Base-by-base conservation (phyloP, 2,329 filamentous ascomycete genomes). In the Aspergillus versicolor region DNA sequence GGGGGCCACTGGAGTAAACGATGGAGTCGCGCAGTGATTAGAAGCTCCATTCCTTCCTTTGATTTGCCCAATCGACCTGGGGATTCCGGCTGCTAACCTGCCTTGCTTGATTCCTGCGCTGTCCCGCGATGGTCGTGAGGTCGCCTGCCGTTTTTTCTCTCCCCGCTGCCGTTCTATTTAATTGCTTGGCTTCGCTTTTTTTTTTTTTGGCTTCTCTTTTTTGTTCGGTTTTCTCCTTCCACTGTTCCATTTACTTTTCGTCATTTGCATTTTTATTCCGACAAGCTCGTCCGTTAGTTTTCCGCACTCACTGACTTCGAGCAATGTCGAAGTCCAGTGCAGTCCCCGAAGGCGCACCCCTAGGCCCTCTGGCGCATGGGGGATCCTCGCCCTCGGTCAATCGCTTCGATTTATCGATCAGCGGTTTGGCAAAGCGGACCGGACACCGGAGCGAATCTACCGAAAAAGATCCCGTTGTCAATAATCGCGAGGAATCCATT, bases 401-500 rank as follows among this genome's bases (percentile, higher is more conserved):
- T 51, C 57, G 62, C 51, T 48, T 59, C 8, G 62, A 62, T 46
- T 50, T 57, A 13, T 27, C 43, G 15, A 48, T 52, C 11, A 59
- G 56, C 27, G 62, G 62, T 4, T 34, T 58, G 27, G 56, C 49
- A 19, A 61, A 65, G 15, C 46, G 59, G 5, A 41, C 42, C 3
- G 51, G 52, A 6, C 55, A 59, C 44, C 51, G 41, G 2, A 32
- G 52, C 21, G 62, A 55, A 17, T 24, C 57, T 7, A 24, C 57
- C 9, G 65, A 68, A 41, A 67, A 70, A 48, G 40, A 51, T 30
- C 34, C 59, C 7, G 50, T 61, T 5, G 42, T 60, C 11, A 59
- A 61, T 44, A 57, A 61, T 48, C 54, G 58, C 22, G 63, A 64
- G 24, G 59, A 61, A 17, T 68, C 65, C 0, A 59, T 70, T 27